Base-by-base conservation (phyloP, 805 yeast genomes). In the Diddensiella transvaalensis region DNA sequence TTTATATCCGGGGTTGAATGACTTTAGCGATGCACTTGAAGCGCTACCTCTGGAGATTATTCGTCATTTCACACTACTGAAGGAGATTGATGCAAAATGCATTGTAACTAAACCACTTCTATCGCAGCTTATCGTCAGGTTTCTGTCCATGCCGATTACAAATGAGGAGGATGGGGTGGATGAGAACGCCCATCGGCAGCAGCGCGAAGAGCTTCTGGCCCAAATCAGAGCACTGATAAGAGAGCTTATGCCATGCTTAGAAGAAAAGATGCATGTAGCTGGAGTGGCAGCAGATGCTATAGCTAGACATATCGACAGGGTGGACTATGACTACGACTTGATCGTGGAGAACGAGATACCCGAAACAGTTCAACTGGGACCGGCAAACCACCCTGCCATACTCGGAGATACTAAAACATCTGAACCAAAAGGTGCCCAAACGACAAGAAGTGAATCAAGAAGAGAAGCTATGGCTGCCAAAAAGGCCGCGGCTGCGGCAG, bases 211-310 rank as follows among this genome's bases (percentile, higher is more conserved):
- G 47, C 50, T 59, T 26, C 62, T 64, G 37, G 53, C 61, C 21
- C 67, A 64, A 33, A 71, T 79, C 24, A 72, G 75, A 26, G 56
- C 57, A 13, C 55, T 72, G 29, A 70, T 80, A 17, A 71, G 74
- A 53, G 96, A 87, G 49, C 73, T 91, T 48, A 80, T 91, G 72
- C 97, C 98, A 0, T 87, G 96, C 52, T 68, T 91, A 47, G 98
- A 91, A 63, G 97, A 93, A 64, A 93, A 93, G 67, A 88, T 93
- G 95, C 97, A 91, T 65, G 96, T 93, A 37, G 91, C 97, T 3
- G 83, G 91, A 1, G 83, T 87, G 35, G 96, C 97, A 19, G 77
- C 87, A 24, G 97, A 90, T 58, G 76, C 83, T 10, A 75, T 89
- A 40, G 69, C 75, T 24, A 79, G 82, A 50, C 85, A 87, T 60